Base-by-base conservation (phyloP, 2,329 filamentous ascomycete genomes). In the Cyclaneusma minus region DNA sequence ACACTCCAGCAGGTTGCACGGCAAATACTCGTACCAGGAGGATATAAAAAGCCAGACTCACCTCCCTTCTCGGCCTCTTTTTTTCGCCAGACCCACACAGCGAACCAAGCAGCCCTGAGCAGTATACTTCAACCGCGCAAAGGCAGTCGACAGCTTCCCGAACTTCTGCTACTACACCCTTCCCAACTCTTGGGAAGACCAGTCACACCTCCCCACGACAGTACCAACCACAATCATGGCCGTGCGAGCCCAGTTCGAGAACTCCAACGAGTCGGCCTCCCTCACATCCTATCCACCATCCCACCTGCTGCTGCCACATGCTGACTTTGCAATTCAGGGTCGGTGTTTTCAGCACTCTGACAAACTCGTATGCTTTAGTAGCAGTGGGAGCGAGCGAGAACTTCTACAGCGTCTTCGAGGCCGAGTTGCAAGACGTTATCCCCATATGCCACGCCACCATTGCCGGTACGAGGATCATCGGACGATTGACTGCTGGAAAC, bases 401-500 rank as follows among this genome's bases (percentile, higher is more conserved):
- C 69, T 98, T 98, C 58, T 95, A 95, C 73, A 83, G 82, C 63
- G 71, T 95, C 52, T 95, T 98, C 60, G 89, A 98, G 65, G 77
- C 87, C 36, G 89, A 98, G 62, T 68, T 98, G 35, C 83, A 92
- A 63, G 89, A 95, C 61, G 74, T 94, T 36, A 87, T 98, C 44
- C 89, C 89, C 41, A 94, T 94, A 54, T 89, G 83, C 56, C 82
- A 89, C 58, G 85, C 83, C 42, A 94, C 87, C 31, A 95, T 98
- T 52, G 85, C 85, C 35, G 89, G 89, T 42, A 95, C 87, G 20
- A 72, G 89, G 47, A 98, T 98, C 54, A 79, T 98, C 48, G 89
- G 89, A 33, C 77, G 89, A 42, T 68, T 98, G 59, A 95, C 89
- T 42, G 80, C 87, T 50, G 89, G 82, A 45, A 98, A 98, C 69